Evolutionary conservation across 2,329 filamentous ascomycete species (phyloP).

Genomic region (Fusarium tricinctum): DNA sequence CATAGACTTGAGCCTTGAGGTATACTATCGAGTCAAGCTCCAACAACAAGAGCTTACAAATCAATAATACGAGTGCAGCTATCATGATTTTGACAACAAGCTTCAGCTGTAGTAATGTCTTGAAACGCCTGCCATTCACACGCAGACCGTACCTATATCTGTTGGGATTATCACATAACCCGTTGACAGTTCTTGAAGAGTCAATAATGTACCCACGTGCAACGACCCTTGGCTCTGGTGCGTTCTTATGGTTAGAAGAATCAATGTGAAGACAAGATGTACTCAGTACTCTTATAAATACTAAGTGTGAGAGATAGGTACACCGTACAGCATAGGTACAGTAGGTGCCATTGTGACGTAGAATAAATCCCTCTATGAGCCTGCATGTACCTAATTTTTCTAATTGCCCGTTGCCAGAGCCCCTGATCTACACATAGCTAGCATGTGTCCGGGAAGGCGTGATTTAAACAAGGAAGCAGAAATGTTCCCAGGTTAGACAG

Average conservation of each 20-base stretch:
- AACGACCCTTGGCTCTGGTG: slow-evolving; percentile 44
- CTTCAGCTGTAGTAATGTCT: not conserved
- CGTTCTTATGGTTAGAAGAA: slow-evolving; percentile 10
- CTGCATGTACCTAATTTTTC: not conserved
- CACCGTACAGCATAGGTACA: slow-evolving; percentile 4
- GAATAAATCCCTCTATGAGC: not conserved
- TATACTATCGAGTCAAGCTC: not conserved
- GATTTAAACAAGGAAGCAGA: slow-evolving; percentile 2
- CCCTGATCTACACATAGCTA: slow-evolving; percentile 25
- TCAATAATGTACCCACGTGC: slow-evolving; percentile 47
- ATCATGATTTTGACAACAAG: not conserved
- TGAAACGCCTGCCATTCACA: not conserved
- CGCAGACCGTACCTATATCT: not conserved
- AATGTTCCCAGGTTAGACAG: slow-evolving; percentile 7
- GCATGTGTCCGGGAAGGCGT: slow-evolving; percentile 27
- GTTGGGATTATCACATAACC: slow-evolving; percentile 1
- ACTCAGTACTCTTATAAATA: not conserved
- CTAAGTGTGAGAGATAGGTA: not conserved
- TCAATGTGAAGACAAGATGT: slow-evolving; percentile 4
- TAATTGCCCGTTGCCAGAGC: slow-evolving; percentile 1
- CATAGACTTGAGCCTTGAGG: not conserved
- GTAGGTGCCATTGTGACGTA: not conserved
- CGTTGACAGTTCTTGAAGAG: not conserved
- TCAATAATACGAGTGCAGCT: not conserved
- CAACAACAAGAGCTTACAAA: not conserved